phyloP scores from a whole-genome alignment of 257 asterid species.

The Fraxinus quadrangulata region DNA sequence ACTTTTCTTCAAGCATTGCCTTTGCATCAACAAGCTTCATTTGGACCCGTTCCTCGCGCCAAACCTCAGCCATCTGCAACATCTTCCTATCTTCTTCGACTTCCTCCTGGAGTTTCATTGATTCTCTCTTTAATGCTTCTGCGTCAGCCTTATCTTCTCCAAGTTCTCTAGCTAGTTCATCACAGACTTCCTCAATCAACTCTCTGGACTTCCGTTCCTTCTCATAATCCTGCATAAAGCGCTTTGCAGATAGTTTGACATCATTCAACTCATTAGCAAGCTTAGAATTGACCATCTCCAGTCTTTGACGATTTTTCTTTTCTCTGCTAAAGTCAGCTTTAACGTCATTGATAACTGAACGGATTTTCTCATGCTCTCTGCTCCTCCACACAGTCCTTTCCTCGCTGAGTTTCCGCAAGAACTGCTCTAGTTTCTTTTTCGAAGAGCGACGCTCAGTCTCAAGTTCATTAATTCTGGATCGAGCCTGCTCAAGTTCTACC shows the following conservation, averaged over 20 bases:
- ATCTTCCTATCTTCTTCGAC: constrained; percentile 70
- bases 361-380: constrained; percentile 64
- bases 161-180: constrained; percentile 64
- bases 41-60: constrained; percentile 78
- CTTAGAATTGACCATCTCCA: constrained; percentile 61
- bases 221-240: constrained; percentile 57
- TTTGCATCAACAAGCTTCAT: constrained; percentile 72
- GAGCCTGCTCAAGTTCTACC: constrained; percentile 60
- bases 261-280: constrained; percentile 57
- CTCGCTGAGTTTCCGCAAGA: constrained; percentile 60
- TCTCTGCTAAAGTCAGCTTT: constrained; percentile 54
- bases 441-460: constrained; percentile 60
- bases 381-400: constrained; percentile 65
- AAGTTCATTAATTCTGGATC: constrained; percentile 52
- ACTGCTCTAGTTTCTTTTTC: constrained; percentile 64
- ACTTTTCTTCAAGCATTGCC: constrained; percentile 65
- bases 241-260: constrained; percentile 48
- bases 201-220: constrained; percentile 60
- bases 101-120: constrained; percentile 53
- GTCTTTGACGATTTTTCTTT: constrained; percentile 56
- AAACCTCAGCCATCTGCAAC: constrained; percentile 79
- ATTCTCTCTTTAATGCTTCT: constrained; percentile 54
- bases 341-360: constrained; percentile 56
- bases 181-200: constrained; percentile 67
- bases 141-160: constrained; percentile 66